Percentiles rank a stretch among this genome's conserved stretches.
phyloP scores from a whole-genome alignment of 345 rosid species.

The Triadica sebifera region DNA sequence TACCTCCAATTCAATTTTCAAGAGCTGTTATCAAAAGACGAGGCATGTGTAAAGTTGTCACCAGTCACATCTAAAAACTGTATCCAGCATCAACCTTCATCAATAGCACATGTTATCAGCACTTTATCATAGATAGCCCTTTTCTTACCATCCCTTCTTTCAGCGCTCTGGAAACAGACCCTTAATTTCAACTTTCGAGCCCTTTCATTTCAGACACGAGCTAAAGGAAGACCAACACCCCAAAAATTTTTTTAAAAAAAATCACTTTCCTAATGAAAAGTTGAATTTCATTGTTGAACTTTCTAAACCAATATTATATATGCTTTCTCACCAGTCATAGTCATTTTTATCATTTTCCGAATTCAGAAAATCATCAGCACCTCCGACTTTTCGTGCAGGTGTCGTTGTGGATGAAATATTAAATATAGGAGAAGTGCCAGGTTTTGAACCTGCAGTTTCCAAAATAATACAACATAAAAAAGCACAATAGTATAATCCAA shows the following conservation, averaged over 20 bases:
- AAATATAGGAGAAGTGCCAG: constrained; percentile 80
- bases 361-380: constrained; percentile 86
- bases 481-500: background rate
- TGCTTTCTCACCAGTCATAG: constrained; percentile 75
- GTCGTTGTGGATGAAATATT: constrained; percentile 57
- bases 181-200: background rate
- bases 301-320: background rate
- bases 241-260: too few species aligned
- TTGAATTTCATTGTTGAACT: background rate
- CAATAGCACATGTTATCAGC: constrained; percentile 2
- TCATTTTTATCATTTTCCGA: constrained; percentile 92
- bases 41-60: background rate
- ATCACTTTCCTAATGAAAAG: background rate
- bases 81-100: background rate
- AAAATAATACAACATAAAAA: background rate
- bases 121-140: background rate
- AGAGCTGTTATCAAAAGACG: background rate
- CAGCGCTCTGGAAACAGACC: background rate
- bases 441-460: constrained; percentile 59
- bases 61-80: background rate
- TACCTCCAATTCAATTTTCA: background rate
- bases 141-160: background rate
- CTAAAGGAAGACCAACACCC: background rate
- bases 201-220: background rate
- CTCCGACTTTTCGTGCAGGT: constrained; percentile 44